Conservation (phyloP, 768 basidiomycete species). For the Pholiota microspora region DNA sequence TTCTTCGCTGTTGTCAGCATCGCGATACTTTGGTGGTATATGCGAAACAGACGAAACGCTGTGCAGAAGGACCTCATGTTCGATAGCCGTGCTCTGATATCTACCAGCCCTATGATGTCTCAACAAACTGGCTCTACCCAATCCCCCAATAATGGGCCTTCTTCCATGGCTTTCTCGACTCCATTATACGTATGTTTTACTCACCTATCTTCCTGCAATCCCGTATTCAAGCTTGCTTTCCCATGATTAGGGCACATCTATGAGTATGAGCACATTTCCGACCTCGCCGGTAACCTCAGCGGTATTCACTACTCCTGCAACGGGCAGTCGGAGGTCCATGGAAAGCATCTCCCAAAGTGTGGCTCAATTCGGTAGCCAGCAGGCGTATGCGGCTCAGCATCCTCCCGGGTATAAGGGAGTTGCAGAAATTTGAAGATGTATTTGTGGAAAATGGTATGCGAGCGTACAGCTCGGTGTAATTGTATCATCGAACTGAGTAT, state of each 20-base stretch:
- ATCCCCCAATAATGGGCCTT: background rate
- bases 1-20: slow-evolving; percentile 37
- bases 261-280: slow-evolving; percentile 18
- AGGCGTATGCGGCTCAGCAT: slow-evolving; percentile 2
- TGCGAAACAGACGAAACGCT: slow-evolving; percentile 22
- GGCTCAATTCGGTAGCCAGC: slow-evolving; percentile 15
- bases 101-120: slow-evolving; percentile 11
- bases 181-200: slow-evolving; percentile 16
- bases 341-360: slow-evolving; percentile 26
- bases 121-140: slow-evolving; percentile 4
- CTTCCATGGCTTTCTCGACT: slow-evolving; percentile 11
- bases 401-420: slow-evolving; percentile 16
- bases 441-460: background rate
- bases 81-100: slow-evolving; percentile 23
- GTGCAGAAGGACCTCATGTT: slow-evolving; percentile 21
- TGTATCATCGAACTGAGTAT: background rate
- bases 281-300: slow-evolving; percentile 26
- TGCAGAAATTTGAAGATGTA: slow-evolving; percentile 13
- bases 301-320: slow-evolving; percentile 26
- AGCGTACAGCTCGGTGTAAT: background rate
- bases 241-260: slow-evolving; percentile 17
- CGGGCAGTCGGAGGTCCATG: slow-evolving; percentile 25
- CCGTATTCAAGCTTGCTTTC: background rate
- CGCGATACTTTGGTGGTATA: slow-evolving; percentile 36
- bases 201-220: background rate